A percentile compares a stretch with the other conserved stretches of the same genome.
Conservation (phyloP, 208 protist species). For the Endotrypanum monterogeii region DNA sequence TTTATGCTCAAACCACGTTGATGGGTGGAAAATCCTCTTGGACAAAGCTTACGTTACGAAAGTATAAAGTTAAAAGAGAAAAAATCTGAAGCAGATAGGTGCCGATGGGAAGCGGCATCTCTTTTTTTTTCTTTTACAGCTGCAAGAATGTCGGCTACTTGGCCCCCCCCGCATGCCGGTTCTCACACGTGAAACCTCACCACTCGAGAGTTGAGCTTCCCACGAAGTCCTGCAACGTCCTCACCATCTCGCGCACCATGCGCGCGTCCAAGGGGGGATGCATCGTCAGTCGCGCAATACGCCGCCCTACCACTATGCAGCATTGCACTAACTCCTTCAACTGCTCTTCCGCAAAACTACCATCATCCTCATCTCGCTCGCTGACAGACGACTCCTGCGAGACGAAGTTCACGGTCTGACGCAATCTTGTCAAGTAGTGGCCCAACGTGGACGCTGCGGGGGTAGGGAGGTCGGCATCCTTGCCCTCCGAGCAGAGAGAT, state of each 20-base stretch:
- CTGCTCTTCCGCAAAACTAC: conserved; percentile 49
- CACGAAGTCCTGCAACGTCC: conserved; percentile 41
- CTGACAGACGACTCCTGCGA: background rate
- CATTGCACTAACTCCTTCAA: conserved; percentile 48
- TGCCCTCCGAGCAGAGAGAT: background rate
- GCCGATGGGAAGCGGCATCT: background rate
- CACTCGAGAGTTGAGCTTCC: conserved; percentile 56
- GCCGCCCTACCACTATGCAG: conserved; percentile 40
- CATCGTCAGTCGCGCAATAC: conserved; percentile 17
- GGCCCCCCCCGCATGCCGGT: background rate
- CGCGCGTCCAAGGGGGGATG: conserved; percentile 5
- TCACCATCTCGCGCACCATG: conserved; percentile 32
- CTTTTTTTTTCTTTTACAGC: background rate
- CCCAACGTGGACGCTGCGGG: conserved; percentile 5
- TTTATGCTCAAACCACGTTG: background rate
- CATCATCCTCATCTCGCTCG: conserved; percentile 41
- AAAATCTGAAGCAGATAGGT: background rate
- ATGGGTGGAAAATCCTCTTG: background rate
- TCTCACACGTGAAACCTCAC: conserved; percentile 20
- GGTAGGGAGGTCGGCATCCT: background rate
- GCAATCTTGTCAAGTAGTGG: conserved; percentile 19
- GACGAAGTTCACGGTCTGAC: background rate
- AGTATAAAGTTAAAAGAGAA: background rate
- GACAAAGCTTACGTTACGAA: background rate
- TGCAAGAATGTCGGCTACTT: background rate